Percentiles rank a stretch among this genome's conserved stretches.
Evolutionary conservation across 495 filamentous ascomycete species (phyloP).

Genomic region (Tuber aestivum): DNA sequence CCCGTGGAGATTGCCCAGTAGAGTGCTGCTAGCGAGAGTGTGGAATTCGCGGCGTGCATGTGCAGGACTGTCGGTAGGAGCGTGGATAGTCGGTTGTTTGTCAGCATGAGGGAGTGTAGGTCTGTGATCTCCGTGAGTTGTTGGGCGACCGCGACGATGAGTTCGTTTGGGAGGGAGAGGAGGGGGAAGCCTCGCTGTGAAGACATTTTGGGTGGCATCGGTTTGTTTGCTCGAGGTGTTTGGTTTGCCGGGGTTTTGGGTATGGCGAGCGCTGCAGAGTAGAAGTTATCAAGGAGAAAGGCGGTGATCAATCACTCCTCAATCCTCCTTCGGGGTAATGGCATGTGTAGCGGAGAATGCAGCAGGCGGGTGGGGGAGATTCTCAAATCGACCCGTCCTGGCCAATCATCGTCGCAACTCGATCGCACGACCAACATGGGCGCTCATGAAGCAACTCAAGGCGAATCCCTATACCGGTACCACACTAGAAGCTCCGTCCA

Average conservation of each 20-base stretch:
- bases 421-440: no score
- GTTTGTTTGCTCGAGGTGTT: background rate
- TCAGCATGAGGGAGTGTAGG: background rate
- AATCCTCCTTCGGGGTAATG: background rate
- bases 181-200: background rate
- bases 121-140: background rate
- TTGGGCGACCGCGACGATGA: background rate
- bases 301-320: background rate
- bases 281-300: background rate
- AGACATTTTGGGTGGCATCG: background rate
- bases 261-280: background rate
- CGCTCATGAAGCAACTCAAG: no score
- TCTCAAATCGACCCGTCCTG: no score
- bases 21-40: background rate
- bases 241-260: no score
- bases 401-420: no score
- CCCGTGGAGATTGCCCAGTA: background rate
- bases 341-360: background rate
- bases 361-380: no score
- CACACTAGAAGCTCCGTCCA: no score
- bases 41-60: background rate
- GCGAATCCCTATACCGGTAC: no score
- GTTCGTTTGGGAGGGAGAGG: background rate
- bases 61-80: background rate
- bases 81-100: background rate